Percentiles rank a stretch among this genome's conserved stretches.
phyloP scores from a whole-genome alignment of 345 rosid genomes.

The Eucalyptus melliodora region DNA sequence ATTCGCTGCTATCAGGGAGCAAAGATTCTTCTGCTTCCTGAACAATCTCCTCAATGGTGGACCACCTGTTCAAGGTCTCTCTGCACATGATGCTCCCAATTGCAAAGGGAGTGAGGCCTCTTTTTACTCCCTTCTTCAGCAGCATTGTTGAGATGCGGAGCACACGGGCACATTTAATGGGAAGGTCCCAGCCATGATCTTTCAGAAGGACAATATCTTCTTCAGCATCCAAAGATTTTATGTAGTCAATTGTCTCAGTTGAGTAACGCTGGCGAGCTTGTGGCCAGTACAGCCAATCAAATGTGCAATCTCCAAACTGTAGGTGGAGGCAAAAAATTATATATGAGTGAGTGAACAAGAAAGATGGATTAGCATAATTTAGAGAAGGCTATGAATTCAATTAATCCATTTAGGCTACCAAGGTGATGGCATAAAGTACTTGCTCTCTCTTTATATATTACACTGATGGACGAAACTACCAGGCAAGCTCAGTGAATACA shows the following conservation, averaged over 20 bases:
- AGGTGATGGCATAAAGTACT: background rate
- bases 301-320: conserved; percentile 36
- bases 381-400: background rate
- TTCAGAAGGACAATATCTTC: conserved; percentile 26
- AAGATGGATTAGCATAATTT: background rate
- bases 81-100: conserved; percentile 34
- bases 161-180: conserved; percentile 10
- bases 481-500: background rate
- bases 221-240: conserved; percentile 24
- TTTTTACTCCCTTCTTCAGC: conserved; percentile 28
- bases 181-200: conserved; percentile 22
- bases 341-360: background rate
- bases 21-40: conserved; percentile 14
- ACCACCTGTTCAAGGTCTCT: conserved; percentile 17
- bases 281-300: conserved; percentile 41
- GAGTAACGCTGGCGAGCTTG: conserved; percentile 30
- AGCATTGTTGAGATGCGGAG: conserved; percentile 29
- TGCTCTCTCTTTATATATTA: background rate
- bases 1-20: conserved; percentile 23
- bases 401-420: background rate
- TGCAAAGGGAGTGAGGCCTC: conserved; percentile 18
- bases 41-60: conserved; percentile 22
- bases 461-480: background rate
- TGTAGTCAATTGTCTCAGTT: conserved; percentile 13
- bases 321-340: background rate